These are phyloP conservation scores for Cryptosporidium xiaoi DNA, from an alignment of 169 alveolate genomes.

Conservation along the genomic window DNA sequence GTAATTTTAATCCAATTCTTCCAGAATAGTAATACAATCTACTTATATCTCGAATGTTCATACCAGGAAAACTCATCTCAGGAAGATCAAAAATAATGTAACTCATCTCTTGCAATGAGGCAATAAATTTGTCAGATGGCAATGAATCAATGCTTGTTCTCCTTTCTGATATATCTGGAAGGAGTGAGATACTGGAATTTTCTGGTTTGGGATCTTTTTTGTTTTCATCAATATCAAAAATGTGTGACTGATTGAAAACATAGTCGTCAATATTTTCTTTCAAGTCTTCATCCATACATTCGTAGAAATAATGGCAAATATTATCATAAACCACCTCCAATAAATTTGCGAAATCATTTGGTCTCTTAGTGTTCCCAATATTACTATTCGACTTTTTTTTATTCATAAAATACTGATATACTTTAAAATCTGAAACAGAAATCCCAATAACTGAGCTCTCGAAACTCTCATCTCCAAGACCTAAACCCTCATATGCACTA, in stretches of 20 bases:
- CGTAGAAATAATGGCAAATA: constrained; percentile 50
- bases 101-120: constrained; percentile 41
- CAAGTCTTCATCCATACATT: constrained; percentile 51
- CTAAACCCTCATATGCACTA: constrained; percentile 21
- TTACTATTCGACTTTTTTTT: neutral
- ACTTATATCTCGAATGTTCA: constrained; percentile 46
- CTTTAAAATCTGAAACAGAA: constrained; percentile 28
- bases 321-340: constrained; percentile 43
- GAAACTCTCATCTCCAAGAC: constrained; percentile 6
- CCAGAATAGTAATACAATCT: constrained; percentile 63
- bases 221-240: constrained; percentile 22
- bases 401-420: constrained; percentile 16
- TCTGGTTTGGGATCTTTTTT: neutral
- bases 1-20: constrained; percentile 45
- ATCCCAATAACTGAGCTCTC: constrained; percentile 40
- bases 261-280: constrained; percentile 32
- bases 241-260: constrained; percentile 8
- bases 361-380: neutral
- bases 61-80: constrained; percentile 43
- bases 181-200: neutral
- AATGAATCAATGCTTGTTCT: constrained; percentile 30
- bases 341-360: constrained; percentile 43
- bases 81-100: constrained; percentile 41
- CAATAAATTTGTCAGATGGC: constrained; percentile 55
- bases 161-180: constrained; percentile 51